phyloP scores from a whole-genome alignment of 2,329 filamentous ascomycete genomes.

The Trichoderma cornu-damae region DNA sequence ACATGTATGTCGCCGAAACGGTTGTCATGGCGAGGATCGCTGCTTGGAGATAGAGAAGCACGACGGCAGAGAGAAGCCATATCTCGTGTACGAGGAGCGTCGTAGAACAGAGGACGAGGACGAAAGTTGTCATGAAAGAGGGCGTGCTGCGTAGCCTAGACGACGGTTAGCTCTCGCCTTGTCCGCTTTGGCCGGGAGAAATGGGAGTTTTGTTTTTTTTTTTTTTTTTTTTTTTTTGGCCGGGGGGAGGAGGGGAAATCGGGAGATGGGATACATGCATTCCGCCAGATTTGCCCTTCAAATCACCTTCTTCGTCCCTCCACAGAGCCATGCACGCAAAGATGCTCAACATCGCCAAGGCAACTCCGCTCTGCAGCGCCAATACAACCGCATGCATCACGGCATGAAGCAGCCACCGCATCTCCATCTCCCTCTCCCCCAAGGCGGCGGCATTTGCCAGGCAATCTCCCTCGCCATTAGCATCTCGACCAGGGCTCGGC shows the following conservation, averaged over 20 bases:
- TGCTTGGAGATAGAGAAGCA: slow-evolving; percentile 28
- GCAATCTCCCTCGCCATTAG: not conserved
- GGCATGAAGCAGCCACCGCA: slow-evolving; percentile 18
- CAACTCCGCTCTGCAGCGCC: slow-evolving; percentile 25
- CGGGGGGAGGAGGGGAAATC: no score
- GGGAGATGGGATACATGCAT: not conserved
- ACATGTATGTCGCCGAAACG: slow-evolving; percentile 21
- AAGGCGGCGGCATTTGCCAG: no score
- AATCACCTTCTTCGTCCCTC: slow-evolving; percentile 21
- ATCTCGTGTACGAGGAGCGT: slow-evolving; percentile 28
- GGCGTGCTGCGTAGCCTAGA: slow-evolving; percentile 28
- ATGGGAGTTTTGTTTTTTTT: no score
- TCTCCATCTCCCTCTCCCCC: slow-evolving; percentile 2
- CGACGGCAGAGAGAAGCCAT: slow-evolving; percentile 26
- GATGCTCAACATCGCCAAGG: slow-evolving; percentile 26
- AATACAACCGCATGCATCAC: slow-evolving; percentile 28
- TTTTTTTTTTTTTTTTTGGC: no score
- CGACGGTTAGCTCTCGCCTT: slow-evolving; percentile 11
- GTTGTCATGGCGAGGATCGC: slow-evolving; percentile 26
- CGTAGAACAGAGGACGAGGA: slow-evolving; percentile 24
- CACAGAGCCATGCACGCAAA: slow-evolving; percentile 28
- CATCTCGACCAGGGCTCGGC: not conserved
- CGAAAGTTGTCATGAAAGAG: slow-evolving; percentile 21
- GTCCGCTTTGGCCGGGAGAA: no score
- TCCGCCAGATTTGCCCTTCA: slow-evolving; percentile 26